Percentiles rank a stretch among this genome's conserved stretches.
These are phyloP conservation scores for Oryza coarctata DNA, from an alignment of 176 grass and related monocot genomes.

Conservation along the genomic window DNA sequence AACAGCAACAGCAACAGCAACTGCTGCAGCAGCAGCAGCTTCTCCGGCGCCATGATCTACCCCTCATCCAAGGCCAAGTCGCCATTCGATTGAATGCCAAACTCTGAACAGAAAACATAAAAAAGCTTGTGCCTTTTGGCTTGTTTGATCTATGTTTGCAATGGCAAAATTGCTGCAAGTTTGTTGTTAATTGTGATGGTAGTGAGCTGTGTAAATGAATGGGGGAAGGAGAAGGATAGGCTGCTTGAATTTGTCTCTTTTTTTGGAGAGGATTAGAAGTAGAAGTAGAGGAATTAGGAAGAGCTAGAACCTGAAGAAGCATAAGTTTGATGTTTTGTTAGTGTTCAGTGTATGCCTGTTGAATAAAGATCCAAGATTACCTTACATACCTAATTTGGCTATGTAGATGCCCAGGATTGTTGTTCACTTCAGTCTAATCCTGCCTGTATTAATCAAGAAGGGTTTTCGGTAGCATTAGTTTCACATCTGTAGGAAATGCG, in stretches of 20 bases:
- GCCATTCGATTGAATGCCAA: slow-evolving; percentile 39
- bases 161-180: background rate
- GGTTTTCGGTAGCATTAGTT: no score
- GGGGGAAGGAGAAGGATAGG: slow-evolving; percentile 15
- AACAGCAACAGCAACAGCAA: slow-evolving; percentile 25
- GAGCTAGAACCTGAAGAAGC: slow-evolving; percentile 11
- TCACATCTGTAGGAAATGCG: no score
- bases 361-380: slow-evolving; percentile 47
- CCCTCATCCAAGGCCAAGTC: slow-evolving; percentile 62
- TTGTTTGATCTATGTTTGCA: background rate
- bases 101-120: background rate
- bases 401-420: background rate
- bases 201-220: slow-evolving; percentile 45
- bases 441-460: no score
- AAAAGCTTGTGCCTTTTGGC: background rate
- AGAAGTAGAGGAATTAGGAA: slow-evolving; percentile 26
- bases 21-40: slow-evolving; percentile 41
- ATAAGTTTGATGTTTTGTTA: slow-evolving; percentile 6
- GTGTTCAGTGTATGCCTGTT: slow-evolving; percentile 35
- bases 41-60: slow-evolving; percentile 39
- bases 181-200: slow-evolving; percentile 3
- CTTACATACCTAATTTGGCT: background rate
- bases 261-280: background rate
- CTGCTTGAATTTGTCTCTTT: slow-evolving; percentile 8
- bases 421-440: background rate